Evolutionary conservation across 2,329 filamentous ascomycete species (phyloP).

Genomic region (Lachnellula hyalina): DNA sequence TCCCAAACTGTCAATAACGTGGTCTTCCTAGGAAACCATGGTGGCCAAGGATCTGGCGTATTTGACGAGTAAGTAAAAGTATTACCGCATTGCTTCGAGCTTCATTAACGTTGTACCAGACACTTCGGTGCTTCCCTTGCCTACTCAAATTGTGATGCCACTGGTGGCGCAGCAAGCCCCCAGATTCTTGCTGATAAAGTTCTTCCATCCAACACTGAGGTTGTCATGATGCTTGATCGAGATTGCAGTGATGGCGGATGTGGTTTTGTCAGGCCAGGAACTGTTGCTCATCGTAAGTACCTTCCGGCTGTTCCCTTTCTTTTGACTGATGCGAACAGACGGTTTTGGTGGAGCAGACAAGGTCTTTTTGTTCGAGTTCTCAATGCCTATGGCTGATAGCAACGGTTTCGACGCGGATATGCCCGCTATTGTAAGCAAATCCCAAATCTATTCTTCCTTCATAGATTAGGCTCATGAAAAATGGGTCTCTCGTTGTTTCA

Average conservation of each 20-base stretch:
- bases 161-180: conserved; percentile 40
- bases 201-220: conserved; percentile 45
- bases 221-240: conserved; percentile 46
- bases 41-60: conserved; percentile 49
- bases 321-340: conserved; percentile 39
- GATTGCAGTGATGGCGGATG: conserved; percentile 43
- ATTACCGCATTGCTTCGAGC: not conserved
- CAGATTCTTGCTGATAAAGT: conserved; percentile 44
- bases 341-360: conserved; percentile 67
- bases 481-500: not conserved
- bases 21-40: conserved; percentile 53
- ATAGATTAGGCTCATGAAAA: not conserved
- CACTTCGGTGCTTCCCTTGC: conserved; percentile 53
- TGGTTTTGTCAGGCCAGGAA: conserved; percentile 42
- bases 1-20: conserved; percentile 43
- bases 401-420: conserved; percentile 56
- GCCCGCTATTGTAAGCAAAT: conserved; percentile 49
- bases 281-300: conserved; percentile 44
- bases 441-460: not conserved
- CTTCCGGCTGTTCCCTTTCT: not conserved
- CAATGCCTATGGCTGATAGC: conserved; percentile 59
- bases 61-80: conserved; percentile 41
- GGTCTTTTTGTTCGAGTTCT: conserved; percentile 68
- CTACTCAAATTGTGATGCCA: conserved; percentile 45
- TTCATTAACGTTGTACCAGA: conserved; percentile 21